Evolutionary conservation across 768 basidiomycete genomes (phyloP), one percentile per base, ranked within the genome.

Genomic region (Pleurotus eryngii): DNA sequence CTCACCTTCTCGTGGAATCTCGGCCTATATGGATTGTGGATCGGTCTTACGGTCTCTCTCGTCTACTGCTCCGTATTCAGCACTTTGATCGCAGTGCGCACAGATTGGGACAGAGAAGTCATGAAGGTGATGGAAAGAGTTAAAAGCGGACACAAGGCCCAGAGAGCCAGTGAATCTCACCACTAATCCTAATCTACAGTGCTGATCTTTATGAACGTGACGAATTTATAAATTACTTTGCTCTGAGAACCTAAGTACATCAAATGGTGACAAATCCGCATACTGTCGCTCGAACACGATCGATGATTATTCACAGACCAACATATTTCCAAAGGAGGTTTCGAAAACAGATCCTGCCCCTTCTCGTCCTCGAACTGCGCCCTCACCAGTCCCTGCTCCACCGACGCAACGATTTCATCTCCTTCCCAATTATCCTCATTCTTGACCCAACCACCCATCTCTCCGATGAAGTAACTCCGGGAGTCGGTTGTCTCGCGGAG

Each of bases 21-120:
- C 68, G 83, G 76, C 0, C 75, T 97, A 11, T 73, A 76, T 17
- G 95, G 95, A 0, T 79, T 97, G 14, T 97, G 94, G 95, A 76
- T 89, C 40, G 94, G 94, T 12, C 73, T 95, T 39, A 90, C 89
- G 0, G 66, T 81, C 4, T 84, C 89, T 1, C 74, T 92, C 49
- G 69, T 84, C 12, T 85, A 86, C 70, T 74, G 77, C 46, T 72
- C 84, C 0, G 67, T 77, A 6, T 67, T 83, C 14, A 86, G 87
- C 2, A 76, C 82, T 1, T 76, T 73, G 65, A 63, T 85, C 1
- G 81, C 77, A 49, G 37, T 90, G 14, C 65, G 71, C 18, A 82
- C 88, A 3, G 78, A 93, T 67, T 93, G 91, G 91, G 66, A 82
- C 6, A 68, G 68, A 46, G 87, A 93, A 69, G 86, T 89, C 9